Evolutionary conservation across 108 stramenopile genomes (phyloP).

Genomic region (Cafeteria roenbergensis): DNA sequence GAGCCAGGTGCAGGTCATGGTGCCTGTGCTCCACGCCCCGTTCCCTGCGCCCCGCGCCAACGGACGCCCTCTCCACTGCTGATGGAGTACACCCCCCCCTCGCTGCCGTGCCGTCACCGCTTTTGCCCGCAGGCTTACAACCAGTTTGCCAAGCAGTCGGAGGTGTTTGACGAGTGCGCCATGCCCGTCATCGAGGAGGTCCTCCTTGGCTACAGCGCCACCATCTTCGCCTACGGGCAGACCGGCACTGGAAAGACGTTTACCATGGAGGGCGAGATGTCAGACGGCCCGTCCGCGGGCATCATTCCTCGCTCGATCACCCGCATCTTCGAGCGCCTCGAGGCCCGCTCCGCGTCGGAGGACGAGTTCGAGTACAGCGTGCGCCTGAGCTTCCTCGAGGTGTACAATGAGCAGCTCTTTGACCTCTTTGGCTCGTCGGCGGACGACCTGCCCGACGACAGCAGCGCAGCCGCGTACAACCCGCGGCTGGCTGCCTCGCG

Average conservation of each 20-base stretch:
- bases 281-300: constrained; percentile 26
- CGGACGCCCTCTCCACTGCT: too few relatives aligned
- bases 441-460: constrained; percentile 8
- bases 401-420: constrained; percentile 47
- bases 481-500: background rate
- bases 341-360: constrained; percentile 16
- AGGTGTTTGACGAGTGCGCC: constrained; percentile 37
- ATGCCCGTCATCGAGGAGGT: constrained; percentile 49
- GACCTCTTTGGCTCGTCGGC: constrained; percentile 8
- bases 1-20: too few relatives aligned
- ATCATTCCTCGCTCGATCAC: constrained; percentile 45
- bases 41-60: too few relatives aligned
- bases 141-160: constrained; percentile 41
- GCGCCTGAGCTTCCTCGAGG: constrained; percentile 48
- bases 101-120: too few relatives aligned
- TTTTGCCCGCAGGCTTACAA: constrained; percentile 42
- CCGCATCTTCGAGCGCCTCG: constrained; percentile 42
- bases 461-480: background rate
- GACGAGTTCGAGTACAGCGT: constrained; percentile 41
- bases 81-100: too few relatives aligned
- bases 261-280: constrained; percentile 48
- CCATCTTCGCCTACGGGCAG: constrained; percentile 46
- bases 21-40: too few relatives aligned
- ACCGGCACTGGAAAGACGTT: constrained; percentile 48
- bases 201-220: constrained; percentile 47